Base-by-base conservation (phyloP, 306 rosid species). In the Quercus suber region DNA sequence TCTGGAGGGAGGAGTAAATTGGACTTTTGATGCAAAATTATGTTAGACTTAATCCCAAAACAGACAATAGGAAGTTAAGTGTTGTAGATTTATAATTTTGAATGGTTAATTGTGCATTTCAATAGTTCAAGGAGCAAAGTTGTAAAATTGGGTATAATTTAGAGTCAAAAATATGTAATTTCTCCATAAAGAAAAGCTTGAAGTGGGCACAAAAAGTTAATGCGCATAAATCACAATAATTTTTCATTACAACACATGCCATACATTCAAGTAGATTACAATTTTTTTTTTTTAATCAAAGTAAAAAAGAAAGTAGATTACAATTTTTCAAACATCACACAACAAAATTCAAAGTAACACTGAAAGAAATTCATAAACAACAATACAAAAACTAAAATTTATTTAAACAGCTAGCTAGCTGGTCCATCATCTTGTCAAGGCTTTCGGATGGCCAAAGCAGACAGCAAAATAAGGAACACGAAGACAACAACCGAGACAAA, bases 391-490 rank as follows among this genome's bases (percentile, higher is more conserved):
- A 73, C 51, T 31, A 30, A 31, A 55, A 18, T 73, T 15, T 31
- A 73, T 25, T 31, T 55, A 55, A 73, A 55, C 15, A 23, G 55
- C 78, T 69, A 75, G 51, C 69, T 60, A 75, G 51, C 69, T 25
- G 45, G 23, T 2, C 49, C 61, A 27, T 17, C 4, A 41, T 55
- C 13, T 57, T 17, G n/a, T 78, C 71, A 69, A 52, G 51, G 88
- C 74, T 65, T 90, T 59, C 92, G 86, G 60, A 94, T 83, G 79
- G 83, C 84, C 76, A 92, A 65, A 69, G 94, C 90, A 52, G 97
- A 94, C 58, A 94, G 49, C 27, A 89, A 63, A 75, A 94, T 37
- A 79, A 92, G 79, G 80, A 89, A 59, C 21, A 87, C 31, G 3
- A 92, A 77, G 63, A 81, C 12, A 65, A 86, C 82, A 10, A 87